phyloP scores from a whole-genome alignment of 2,329 filamentous ascomycete genomes.

The Fusarium napiforme region DNA sequence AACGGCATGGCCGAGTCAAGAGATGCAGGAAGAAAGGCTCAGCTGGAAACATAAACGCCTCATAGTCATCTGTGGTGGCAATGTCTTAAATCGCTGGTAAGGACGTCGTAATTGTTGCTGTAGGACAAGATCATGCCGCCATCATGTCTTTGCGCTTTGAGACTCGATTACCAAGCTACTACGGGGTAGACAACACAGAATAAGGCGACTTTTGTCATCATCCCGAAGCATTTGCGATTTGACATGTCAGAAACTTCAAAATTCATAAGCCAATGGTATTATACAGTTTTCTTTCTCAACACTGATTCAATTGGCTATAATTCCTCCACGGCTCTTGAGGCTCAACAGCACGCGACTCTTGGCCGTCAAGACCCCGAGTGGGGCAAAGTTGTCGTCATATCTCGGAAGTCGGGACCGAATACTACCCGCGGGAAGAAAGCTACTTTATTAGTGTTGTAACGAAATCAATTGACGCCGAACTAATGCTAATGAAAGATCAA shows the following conservation, averaged over 20 bases:
- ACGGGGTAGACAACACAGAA: no score
- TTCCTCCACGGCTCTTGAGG: not conserved
- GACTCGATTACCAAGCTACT: no score
- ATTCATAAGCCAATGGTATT: not conserved
- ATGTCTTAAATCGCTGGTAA: not conserved
- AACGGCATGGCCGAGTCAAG: not conserved
- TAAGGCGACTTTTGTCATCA: no score
- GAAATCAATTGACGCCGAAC: not conserved
- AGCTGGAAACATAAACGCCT: not conserved
- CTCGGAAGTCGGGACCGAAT: not conserved
- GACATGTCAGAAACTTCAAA: not conserved
- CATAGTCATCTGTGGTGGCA: not conserved
- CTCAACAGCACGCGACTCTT: not conserved
- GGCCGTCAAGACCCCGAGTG: not conserved
- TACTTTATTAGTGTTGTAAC: not conserved
- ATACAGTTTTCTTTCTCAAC: not conserved
- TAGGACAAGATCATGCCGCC: not conserved
- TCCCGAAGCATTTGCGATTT: not conserved
- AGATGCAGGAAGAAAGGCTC: not conserved
- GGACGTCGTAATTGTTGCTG: fast-evolving
- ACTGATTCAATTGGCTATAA: not conserved
- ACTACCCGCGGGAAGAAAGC: not conserved
- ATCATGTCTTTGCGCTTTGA: no score
- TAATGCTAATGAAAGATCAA: not conserved
- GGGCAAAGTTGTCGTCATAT: not conserved